phyloP scores from a whole-genome alignment of 202 grass and related monocot genomes.

The Cymbopogon flexuosus region DNA sequence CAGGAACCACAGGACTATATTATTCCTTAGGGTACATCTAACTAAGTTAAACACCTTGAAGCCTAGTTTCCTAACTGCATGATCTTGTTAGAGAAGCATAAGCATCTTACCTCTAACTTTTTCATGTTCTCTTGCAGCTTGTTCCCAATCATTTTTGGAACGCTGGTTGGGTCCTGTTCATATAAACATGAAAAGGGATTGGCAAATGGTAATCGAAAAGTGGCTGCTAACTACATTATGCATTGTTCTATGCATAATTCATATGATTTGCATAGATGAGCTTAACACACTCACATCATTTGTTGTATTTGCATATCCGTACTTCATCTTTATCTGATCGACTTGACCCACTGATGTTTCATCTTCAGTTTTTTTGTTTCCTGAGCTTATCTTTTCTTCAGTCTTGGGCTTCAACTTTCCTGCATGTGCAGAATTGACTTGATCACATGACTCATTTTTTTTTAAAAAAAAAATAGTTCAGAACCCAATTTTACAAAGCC shows the following conservation, averaged over 20 bases:
- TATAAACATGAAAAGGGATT: slow-evolving; percentile 1
- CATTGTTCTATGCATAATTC: background rate
- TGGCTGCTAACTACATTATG: background rate
- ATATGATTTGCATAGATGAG: background rate
- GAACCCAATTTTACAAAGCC: slow-evolving; percentile 6
- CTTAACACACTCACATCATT: slow-evolving; percentile 60
- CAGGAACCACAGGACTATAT: background rate
- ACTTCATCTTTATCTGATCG: slow-evolving; percentile 94
- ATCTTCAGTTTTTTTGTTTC: slow-evolving; percentile 50
- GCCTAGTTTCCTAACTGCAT: background rate
- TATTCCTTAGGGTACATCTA: background rate
- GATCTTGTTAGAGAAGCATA: background rate
- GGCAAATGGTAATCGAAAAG: background rate
- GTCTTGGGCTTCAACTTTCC: slow-evolving; percentile 75
- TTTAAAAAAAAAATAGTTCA: background rate
- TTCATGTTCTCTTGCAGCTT: slow-evolving; percentile 80
- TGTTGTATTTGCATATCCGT: slow-evolving; percentile 63
- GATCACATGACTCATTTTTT: background rate
- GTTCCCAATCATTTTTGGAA: slow-evolving; percentile 66
- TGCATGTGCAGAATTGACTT: slow-evolving; percentile 31
- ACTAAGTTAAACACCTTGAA: background rate
- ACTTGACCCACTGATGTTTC: slow-evolving; percentile 48
- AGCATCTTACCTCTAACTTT: slow-evolving; percentile 66
- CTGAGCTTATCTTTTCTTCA: slow-evolving; percentile 58
- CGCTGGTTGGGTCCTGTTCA: slow-evolving; percentile 57